phyloP scores from a whole-genome alignment of 208 protist species.

The Phytomonas sp. region DNA sequence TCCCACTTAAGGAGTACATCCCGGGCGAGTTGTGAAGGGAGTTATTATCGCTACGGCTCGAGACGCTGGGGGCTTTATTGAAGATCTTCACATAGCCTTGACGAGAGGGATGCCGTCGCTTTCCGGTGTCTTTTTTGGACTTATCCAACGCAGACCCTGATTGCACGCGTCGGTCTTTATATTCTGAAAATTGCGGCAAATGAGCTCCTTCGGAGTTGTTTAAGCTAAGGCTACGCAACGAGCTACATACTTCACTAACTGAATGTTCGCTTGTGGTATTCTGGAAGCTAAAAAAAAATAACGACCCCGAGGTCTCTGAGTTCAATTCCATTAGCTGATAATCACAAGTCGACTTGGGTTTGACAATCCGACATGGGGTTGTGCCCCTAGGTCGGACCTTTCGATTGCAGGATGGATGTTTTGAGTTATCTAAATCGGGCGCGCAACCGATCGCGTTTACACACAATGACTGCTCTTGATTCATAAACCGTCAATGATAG shows the following conservation, averaged over 20 bases:
- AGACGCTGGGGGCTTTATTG: conserved; percentile 8
- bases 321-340: conserved; percentile 66
- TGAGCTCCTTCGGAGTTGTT: conserved; percentile 19
- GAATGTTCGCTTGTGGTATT: conserved; percentile 46
- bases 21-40: conserved; percentile 1
- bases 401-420: neutral
- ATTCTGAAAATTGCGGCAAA: neutral
- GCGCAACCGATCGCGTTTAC: conserved; percentile 7
- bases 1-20: neutral
- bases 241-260: conserved; percentile 50
- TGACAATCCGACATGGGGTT: conserved; percentile 40
- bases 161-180: neutral
- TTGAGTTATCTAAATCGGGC: conserved; percentile 8
- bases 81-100: neutral
- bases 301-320: conserved; percentile 17
- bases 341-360: conserved; percentile 26
- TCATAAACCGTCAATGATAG: conserved; percentile 11
- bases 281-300: conserved; percentile 28
- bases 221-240: conserved; percentile 31
- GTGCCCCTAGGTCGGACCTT: conserved; percentile 21
- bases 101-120: neutral
- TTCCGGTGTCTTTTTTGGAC: neutral
- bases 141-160: neutral
- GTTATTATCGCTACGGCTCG: conserved; percentile 2
- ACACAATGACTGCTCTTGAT: conserved; percentile 5